phyloP scores from a whole-genome alignment of 176 grass and related monocot genomes.

The Oryza longistaminata region DNA sequence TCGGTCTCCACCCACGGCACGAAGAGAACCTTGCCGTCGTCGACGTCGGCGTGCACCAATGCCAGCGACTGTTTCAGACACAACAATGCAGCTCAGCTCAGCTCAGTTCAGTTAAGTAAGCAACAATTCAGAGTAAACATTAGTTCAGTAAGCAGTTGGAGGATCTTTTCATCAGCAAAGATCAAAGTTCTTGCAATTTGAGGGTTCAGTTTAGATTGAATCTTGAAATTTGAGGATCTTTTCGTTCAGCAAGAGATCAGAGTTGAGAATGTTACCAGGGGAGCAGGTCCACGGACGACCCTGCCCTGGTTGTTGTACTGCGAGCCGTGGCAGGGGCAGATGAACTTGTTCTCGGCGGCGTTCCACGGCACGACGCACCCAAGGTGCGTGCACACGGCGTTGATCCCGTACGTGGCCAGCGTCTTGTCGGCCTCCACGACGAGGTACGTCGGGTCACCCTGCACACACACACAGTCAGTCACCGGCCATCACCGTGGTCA shows the following conservation, averaged over 20 bases:
- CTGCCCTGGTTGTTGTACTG: slow-evolving; percentile 95
- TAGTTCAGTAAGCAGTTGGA: neutral
- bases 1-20: slow-evolving; percentile 93
- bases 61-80: slow-evolving; percentile 65
- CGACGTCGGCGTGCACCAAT: slow-evolving; percentile 79
- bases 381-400: slow-evolving; percentile 93
- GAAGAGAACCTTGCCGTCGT: slow-evolving; percentile 82
- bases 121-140: neutral
- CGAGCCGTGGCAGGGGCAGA: slow-evolving; percentile 95
- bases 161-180: neutral
- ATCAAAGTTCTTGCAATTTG: neutral
- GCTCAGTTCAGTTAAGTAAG: neutral
- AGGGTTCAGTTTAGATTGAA: neutral
- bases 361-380: slow-evolving; percentile 98
- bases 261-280: slow-evolving; percentile 53
- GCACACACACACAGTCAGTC: slow-evolving; percentile 1
- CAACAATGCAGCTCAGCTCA: neutral
- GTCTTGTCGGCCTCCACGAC: slow-evolving; percentile 79
- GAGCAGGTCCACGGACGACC: slow-evolving; percentile 92
- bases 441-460: slow-evolving; percentile 93
- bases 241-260: neutral
- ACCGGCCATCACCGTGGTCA: neutral
- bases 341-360: slow-evolving; percentile 83
- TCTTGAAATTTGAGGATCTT: neutral
- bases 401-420: slow-evolving; percentile 80